Evolutionary conservation across 192 early-diverging fungal species (phyloP), one percentile per base, ranked within the genome.

Genomic region (Coemansia sp.): DNA sequence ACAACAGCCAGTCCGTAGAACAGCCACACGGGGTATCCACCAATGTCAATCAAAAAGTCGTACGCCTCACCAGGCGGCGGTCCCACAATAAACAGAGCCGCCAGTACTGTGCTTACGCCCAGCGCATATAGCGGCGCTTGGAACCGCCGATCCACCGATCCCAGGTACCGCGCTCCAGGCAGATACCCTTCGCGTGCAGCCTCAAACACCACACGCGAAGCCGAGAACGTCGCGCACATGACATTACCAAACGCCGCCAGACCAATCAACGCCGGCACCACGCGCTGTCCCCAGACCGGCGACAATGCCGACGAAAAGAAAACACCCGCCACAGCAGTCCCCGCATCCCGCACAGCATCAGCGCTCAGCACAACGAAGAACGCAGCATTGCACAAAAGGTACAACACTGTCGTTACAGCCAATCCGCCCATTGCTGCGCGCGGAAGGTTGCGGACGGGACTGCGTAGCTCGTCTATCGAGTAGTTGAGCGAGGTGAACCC

Each of bases 401-500:
- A 88, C 14, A 88, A 62, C 12, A 67, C 39, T 0, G 84, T 77
- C 7, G 84, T 83, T 1, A 81, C 56, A 18, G 69, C 50, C 41
- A 87, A 57, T 1, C 83, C 84, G 37, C 82, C 74, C 27, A 82
- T 40, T 11, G 83, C 83, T 15, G 83, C 83, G 0, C 80, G 68
- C 26, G 84, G 85, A 58, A 88, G 68, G 57, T 85, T 88, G 58
- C 80, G 81, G 39, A 74, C 71, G 10, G 86, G 86, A 37, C 69
- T 60, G 9, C 72, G 58, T 46, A 88, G 70, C 67, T 88, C 86
- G 57, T 81, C 85, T 1, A 86, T 74, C 3, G 77, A 78, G 70
- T 87, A 88, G 60, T 85, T 83, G 15, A 85, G 64, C 42, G 83
- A 76, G 17, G 73, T 81, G 69, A 76, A 88, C 11, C 86, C 86